Conservation (phyloP, 148 eudicot species). For the Arctostaphylos glauca region DNA sequence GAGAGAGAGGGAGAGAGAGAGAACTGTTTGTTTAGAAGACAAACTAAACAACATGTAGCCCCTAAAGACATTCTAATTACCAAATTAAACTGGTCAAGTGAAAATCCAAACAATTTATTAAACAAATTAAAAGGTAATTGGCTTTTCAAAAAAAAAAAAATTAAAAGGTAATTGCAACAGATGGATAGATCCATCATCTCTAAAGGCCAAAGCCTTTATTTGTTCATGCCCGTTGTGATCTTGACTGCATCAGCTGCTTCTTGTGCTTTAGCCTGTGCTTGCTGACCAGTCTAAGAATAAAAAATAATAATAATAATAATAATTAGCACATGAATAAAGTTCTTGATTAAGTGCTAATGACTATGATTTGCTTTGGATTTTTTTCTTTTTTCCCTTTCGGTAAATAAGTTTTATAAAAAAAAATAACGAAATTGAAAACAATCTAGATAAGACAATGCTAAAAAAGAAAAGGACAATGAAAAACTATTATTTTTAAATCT, state of each 20-base stretch:
- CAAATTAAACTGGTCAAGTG: neutral
- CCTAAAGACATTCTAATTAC: neutral
- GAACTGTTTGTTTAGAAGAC: neutral
- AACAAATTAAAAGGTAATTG: neutral
- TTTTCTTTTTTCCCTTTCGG: no score
- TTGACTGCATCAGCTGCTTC: slow-evolving; percentile 56
- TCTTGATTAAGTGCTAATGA: neutral
- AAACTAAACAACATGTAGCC: slow-evolving; percentile 9
- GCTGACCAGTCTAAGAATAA: slow-evolving; percentile 53
- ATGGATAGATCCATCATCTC: neutral
- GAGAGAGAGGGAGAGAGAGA: neutral
- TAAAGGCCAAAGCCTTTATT: slow-evolving; percentile 20
- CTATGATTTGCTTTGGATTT: neutral
- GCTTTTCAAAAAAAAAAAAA: neutral
- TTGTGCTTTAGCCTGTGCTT: slow-evolving; percentile 49
- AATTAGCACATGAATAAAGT: neutral
- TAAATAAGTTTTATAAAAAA: no score
- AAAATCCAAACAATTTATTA: neutral
- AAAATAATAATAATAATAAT: neutral
- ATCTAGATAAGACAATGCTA: no score
- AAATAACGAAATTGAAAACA: no score
- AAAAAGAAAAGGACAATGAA: no score
- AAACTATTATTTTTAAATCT: no score
- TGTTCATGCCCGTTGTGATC: slow-evolving; percentile 61
- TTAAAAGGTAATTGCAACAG: neutral